Conservation (phyloP, 1,139 yeast genomes). For the Candida freyschussii region DNA sequence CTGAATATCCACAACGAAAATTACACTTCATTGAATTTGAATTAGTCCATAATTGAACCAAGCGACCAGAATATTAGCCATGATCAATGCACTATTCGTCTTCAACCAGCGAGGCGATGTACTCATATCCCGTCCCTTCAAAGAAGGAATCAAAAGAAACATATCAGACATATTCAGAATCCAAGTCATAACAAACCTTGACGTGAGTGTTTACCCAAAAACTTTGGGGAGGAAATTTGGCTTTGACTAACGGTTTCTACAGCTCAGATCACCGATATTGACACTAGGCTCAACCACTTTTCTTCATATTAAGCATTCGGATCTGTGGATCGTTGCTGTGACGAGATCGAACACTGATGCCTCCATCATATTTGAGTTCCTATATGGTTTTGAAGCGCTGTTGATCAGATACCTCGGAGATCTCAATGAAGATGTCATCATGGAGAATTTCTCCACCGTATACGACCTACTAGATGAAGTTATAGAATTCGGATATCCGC, state of each 20-base stretch:
- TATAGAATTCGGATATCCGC: conserved; percentile 80
- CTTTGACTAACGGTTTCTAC: conserved; percentile 6
- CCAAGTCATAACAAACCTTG: conserved; percentile 70
- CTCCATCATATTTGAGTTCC: conserved; percentile 70
- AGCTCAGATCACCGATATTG: conserved; percentile 71
- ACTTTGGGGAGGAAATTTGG: too few species aligned
- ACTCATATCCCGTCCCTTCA: conserved; percentile 69
- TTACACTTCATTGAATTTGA: too few species aligned
- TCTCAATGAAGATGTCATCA: conserved; percentile 43
- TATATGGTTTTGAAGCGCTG: conserved; percentile 54
- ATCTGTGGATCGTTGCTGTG: conserved; percentile 80
- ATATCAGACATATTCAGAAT: conserved; percentile 89
- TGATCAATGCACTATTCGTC: conserved; percentile 78
- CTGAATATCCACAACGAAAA: too few species aligned
- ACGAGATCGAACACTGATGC: conserved; percentile 88
- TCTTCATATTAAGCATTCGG: conserved; percentile 66
- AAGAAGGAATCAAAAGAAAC: conserved; percentile 64
- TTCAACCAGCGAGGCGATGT: conserved; percentile 82
- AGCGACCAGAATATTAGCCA: conserved; percentile 23
- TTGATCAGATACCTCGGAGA: conserved; percentile 30
- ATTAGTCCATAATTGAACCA: too few species aligned
- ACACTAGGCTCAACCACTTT: conserved; percentile 93
- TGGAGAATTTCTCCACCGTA: conserved; percentile 59
- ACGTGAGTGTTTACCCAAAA: conserved; percentile 25
- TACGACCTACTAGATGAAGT: conserved; percentile 78